Evolutionary conservation across 176 grass and related monocot genomes (phyloP).

Genomic region (Areca catechu): DNA sequence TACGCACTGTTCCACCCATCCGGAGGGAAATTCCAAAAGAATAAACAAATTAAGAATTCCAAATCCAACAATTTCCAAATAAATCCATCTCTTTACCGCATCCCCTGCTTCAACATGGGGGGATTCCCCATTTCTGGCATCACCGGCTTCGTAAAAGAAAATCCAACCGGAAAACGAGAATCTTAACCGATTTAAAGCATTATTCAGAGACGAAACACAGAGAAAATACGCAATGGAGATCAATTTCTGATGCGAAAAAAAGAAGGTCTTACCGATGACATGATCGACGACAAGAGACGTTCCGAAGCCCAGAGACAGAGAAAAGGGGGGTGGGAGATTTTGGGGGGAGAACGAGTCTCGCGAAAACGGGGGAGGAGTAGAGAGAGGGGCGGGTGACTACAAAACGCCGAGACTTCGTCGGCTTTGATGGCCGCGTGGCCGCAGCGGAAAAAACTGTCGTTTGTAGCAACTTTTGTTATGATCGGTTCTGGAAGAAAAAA

Average conservation of each 20-base stretch:
- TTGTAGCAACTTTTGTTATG: too few relatives aligned
- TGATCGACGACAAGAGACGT: slow-evolving; percentile 9
- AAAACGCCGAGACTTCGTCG: neutral
- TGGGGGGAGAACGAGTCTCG: neutral
- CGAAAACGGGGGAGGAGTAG: neutral
- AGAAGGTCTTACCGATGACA: slow-evolving; percentile 27
- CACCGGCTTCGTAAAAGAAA: neutral
- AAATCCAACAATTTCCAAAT: neutral
- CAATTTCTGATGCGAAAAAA: neutral
- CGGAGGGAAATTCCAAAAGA: too few relatives aligned
- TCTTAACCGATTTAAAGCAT: neutral
- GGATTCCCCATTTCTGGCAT: neutral
- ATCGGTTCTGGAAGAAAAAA: too few relatives aligned
- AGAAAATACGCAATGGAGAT: neutral
- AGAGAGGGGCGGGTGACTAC: too few relatives aligned
- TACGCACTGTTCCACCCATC: too few relatives aligned
- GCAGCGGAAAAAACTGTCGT: neutral
- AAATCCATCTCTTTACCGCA: neutral
- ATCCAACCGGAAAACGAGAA: neutral
- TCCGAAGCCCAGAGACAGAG: slow-evolving; percentile 8
- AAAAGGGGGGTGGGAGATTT: neutral
- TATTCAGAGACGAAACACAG: neutral
- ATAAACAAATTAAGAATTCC: neutral
- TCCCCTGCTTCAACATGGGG: neutral
- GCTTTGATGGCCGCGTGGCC: slow-evolving; percentile 31